Evolutionary conservation across 2,329 filamentous ascomycete species (phyloP).

Genomic region (Pseudogymnoascus pannorum): DNA sequence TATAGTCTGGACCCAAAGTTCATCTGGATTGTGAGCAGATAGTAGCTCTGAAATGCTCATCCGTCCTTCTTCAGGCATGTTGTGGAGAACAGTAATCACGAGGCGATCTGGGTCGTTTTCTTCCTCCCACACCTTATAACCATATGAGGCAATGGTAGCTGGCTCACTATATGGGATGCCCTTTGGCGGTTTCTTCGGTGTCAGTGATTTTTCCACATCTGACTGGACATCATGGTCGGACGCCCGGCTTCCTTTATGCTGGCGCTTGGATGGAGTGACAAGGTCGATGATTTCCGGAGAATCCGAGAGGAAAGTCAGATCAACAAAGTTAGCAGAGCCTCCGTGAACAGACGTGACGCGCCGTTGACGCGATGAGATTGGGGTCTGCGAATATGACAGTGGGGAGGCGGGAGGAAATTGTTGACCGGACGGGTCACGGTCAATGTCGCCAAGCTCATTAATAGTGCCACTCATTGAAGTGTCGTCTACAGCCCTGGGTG

Average conservation of each 20-base stretch:
- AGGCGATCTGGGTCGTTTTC: conserved; percentile 30
- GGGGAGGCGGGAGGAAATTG: not conserved
- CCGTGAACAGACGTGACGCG: not conserved
- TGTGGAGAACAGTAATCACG: conserved; percentile 35
- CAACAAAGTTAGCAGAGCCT: conserved; percentile 13
- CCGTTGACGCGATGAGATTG: not conserved
- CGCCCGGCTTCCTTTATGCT: conserved; percentile 13
- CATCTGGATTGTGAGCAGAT: conserved; percentile 10
- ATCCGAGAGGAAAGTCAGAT: conserved; percentile 20
- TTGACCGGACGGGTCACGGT: not conserved
- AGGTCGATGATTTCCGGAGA: conserved; percentile 13
- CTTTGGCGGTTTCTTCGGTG: conserved; percentile 12
- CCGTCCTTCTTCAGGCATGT: conserved; percentile 20
- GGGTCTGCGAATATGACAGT: not conserved
- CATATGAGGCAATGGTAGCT: conserved; percentile 19
- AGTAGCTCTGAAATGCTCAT: conserved; percentile 14
- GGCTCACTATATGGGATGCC: conserved; percentile 20
- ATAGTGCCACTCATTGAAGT: not conserved
- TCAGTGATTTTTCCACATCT: conserved; percentile 1
- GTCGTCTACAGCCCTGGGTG: not conserved
- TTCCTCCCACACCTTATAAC: conserved; percentile 18
- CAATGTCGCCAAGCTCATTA: not conserved
- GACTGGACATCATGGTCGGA: conserved; percentile 14
- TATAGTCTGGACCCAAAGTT: conserved; percentile 17
- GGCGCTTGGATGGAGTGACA: conserved; percentile 15